These are phyloP conservation scores for Hemisphaericaspora xylanilytica DNA, from an alignment of 1,139 yeast species.

Conservation along the genomic window DNA sequence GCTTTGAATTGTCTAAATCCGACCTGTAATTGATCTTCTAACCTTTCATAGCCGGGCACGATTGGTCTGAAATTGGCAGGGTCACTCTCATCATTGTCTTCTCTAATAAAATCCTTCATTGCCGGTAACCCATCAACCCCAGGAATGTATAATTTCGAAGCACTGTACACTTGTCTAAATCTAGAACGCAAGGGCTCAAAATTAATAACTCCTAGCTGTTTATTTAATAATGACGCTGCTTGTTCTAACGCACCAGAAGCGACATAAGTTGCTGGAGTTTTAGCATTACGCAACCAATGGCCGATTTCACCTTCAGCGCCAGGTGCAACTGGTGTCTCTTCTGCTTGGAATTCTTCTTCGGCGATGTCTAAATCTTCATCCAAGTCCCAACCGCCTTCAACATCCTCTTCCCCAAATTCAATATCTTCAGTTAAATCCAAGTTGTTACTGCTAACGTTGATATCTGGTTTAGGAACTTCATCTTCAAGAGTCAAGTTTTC, in stretches of 20 bases:
- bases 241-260: conserved; percentile 97
- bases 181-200: conserved; percentile 85
- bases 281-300: conserved; percentile 85
- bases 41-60: conserved; percentile 71
- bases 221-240: conserved; percentile 86
- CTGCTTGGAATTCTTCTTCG: conserved; percentile 30
- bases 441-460: background rate
- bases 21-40: conserved; percentile 62
- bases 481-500: conserved; percentile 62
- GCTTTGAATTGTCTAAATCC: conserved; percentile 84
- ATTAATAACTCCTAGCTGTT: conserved; percentile 82
- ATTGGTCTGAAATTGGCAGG: conserved; percentile 59
- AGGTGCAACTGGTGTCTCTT: conserved; percentile 16
- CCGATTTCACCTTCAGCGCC: conserved; percentile 59
- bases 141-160: conserved; percentile 73
- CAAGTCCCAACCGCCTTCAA: conserved; percentile 58
- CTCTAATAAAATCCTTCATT: conserved; percentile 64
- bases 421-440: conserved; percentile 35
- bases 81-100: conserved; percentile 57
- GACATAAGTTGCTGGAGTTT: conserved; percentile 86
- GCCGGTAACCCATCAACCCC: conserved; percentile 72
- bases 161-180: conserved; percentile 78
- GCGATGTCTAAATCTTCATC: conserved; percentile 50
- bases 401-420: conserved; percentile 46
- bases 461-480: conserved; percentile 9